A percentile compares a stretch with the other conserved stretches of the same genome.
Evolutionary conservation across 805 yeast genomes (phyloP).

Genomic region (Lachancea cidri): DNA sequence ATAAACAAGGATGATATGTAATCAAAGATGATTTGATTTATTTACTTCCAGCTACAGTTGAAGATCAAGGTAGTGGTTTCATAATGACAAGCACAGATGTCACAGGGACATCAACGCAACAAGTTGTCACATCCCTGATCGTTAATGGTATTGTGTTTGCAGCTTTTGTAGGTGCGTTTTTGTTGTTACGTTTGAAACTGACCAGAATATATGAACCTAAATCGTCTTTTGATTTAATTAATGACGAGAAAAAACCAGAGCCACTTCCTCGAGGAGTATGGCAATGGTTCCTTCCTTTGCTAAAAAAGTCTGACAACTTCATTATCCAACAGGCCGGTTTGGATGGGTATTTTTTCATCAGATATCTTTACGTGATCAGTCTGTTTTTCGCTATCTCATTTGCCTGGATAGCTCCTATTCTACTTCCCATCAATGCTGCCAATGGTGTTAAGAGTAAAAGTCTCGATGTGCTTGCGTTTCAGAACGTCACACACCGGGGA

Average conservation of each 20-base stretch:
- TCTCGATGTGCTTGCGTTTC: constrained; percentile 68
- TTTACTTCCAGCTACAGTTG: too few species aligned
- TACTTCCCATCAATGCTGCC: constrained; percentile 81
- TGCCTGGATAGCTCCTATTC: constrained; percentile 52
- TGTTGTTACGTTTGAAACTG: constrained; percentile 63
- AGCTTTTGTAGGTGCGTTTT: constrained; percentile 54
- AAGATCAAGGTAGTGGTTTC: too few species aligned
- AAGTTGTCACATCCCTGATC: constrained; percentile 67
- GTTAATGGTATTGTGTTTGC: constrained; percentile 65
- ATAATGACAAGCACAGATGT: constrained; percentile 1
- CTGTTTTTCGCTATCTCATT: constrained; percentile 51
- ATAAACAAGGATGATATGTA: too few species aligned
- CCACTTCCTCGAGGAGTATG: constrained; percentile 66
- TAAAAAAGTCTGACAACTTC: constrained; percentile 65
- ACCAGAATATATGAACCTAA: constrained; percentile 82
- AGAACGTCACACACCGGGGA: constrained; percentile 56
- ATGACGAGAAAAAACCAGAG: constrained; percentile 60
- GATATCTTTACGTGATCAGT: constrained; percentile 63
- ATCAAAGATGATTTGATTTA: too few species aligned
- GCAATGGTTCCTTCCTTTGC: constrained; percentile 62
- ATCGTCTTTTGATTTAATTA: constrained; percentile 54
- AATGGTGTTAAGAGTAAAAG: constrained; percentile 60
- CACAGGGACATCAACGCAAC: constrained; percentile 55
- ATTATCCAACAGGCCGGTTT: constrained; percentile 82
- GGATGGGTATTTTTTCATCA: constrained; percentile 88